phyloP scores from a whole-genome alignment of 2,329 filamentous ascomycete species.

The Elsinoe arachidis region DNA sequence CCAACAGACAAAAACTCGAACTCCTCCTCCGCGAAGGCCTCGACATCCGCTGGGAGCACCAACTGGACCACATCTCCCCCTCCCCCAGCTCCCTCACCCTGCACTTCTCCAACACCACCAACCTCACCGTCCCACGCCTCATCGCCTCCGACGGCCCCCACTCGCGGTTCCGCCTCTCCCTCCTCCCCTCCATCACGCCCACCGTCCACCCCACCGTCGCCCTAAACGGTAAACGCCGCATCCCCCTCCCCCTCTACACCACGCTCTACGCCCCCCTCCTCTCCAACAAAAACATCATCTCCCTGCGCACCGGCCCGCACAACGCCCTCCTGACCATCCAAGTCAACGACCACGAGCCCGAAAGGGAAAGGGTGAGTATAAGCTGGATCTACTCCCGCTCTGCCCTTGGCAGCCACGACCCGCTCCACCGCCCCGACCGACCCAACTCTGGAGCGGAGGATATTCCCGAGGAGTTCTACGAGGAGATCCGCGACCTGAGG shows the following conservation, averaged over 20 bases:
- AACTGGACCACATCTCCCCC: slow-evolving; percentile 18
- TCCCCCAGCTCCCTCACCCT: slow-evolving; percentile 3
- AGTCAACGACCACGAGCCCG: slow-evolving; percentile 20
- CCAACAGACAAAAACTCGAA: slow-evolving; percentile 31
- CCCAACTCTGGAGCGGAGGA: slow-evolving; percentile 24
- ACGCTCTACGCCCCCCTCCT: slow-evolving; percentile 17
- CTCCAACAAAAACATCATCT: slow-evolving; percentile 21
- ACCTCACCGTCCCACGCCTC: slow-evolving; percentile 15
- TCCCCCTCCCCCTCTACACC: slow-evolving; percentile 17
- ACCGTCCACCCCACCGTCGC: slow-evolving; percentile 31
- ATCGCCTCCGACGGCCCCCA: slow-evolving; percentile 33
- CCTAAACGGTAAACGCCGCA: slow-evolving; percentile 27
- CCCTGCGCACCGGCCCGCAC: slow-evolving; percentile 17
- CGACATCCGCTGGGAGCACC: slow-evolving; percentile 29
- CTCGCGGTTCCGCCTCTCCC: slow-evolving; percentile 25
- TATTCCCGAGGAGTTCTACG: slow-evolving; percentile 30
- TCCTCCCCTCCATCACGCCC: slow-evolving; percentile 22
- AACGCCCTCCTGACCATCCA: slow-evolving; percentile 26
- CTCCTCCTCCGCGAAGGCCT: slow-evolving; percentile 28
- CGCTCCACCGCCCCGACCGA: slow-evolving; percentile 29
- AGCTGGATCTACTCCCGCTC: slow-evolving; percentile 35
- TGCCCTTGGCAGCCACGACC: slow-evolving; percentile 22
- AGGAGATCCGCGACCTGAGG: slow-evolving; percentile 25
- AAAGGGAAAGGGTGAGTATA: slow-evolving; percentile 25
- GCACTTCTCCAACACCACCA: slow-evolving; percentile 15